Evolutionary conservation across 2,329 filamentous ascomycete genomes (phyloP).

Genomic region (Penicillium sp.): DNA sequence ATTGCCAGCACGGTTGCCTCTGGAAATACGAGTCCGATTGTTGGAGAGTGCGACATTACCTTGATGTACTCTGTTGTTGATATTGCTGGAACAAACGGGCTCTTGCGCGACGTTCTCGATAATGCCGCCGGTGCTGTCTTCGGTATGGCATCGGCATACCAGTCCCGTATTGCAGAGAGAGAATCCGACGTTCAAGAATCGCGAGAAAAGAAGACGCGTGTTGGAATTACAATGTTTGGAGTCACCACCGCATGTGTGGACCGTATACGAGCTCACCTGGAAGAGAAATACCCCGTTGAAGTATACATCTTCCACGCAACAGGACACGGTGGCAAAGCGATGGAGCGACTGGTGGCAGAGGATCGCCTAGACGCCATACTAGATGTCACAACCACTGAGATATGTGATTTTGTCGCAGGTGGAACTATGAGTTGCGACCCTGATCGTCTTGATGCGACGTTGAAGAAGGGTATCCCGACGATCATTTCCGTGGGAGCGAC

Average conservation of each 20-base stretch:
- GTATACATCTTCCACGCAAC: not conserved
- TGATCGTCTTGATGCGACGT: not conserved
- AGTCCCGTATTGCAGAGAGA: not conserved
- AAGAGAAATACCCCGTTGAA: not conserved
- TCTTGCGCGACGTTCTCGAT: not conserved
- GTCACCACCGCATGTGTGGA: not conserved
- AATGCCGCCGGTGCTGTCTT: not conserved
- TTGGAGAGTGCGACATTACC: conserved; percentile 1
- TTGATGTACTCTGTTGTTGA: conserved; percentile 1
- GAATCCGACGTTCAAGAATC: not conserved
- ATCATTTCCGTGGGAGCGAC: conserved; percentile 1
- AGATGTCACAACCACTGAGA: not conserved
- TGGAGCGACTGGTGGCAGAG: not conserved
- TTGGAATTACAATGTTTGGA: not conserved
- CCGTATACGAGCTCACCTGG: not conserved
- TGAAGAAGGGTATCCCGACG: not conserved
- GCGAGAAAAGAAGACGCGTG: not conserved
- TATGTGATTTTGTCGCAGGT: not conserved
- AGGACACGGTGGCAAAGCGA: not conserved
- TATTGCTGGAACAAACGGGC: not conserved
- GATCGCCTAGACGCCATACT: not conserved
- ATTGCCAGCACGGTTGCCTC: not conserved
- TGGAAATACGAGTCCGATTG: not conserved
- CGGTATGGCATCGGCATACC: not conserved
- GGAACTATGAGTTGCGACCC: not conserved